These are phyloP conservation scores for Rhexocercosporidium sp. DNA, from an alignment of 2,329 filamentous ascomycete species.

Conservation along the genomic window DNA sequence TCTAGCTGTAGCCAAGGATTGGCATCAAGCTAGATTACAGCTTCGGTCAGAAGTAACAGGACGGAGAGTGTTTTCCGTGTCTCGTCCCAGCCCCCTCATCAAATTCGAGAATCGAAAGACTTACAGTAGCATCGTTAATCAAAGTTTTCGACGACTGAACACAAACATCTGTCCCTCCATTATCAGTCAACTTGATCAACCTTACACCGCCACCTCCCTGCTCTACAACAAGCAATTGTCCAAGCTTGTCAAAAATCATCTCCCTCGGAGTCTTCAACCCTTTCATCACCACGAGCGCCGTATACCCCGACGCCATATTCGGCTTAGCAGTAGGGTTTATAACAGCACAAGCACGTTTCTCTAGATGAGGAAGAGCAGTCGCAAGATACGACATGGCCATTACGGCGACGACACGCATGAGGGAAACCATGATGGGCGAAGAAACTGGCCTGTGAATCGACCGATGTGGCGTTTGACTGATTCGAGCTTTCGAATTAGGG, in stretches of 20 bases:
- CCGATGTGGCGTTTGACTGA: neutral
- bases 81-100: neutral
- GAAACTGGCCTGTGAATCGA: neutral
- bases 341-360: conserved; percentile 14
- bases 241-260: conserved; percentile 20
- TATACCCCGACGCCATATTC: conserved; percentile 11
- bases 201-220: conserved; percentile 12
- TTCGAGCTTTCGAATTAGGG: neutral
- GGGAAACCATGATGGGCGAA: conserved; percentile 5
- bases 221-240: conserved; percentile 21
- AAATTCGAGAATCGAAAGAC: neutral
- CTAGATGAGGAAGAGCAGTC: conserved; percentile 1
- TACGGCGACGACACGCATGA: neutral
- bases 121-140: conserved; percentile 16
- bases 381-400: neutral
- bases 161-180: conserved; percentile 20
- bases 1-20: too few relatives aligned
- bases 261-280: conserved; percentile 22
- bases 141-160: conserved; percentile 14
- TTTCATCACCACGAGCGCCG: conserved; percentile 17
- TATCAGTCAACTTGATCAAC: conserved; percentile 22
- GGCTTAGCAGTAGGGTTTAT: conserved; percentile 4
- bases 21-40: neutral
- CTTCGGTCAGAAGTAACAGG: neutral
- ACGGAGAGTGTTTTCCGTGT: neutral